Conservation (phyloP, 139 green algal species). For the Chlamydomonas applanata region DNA sequence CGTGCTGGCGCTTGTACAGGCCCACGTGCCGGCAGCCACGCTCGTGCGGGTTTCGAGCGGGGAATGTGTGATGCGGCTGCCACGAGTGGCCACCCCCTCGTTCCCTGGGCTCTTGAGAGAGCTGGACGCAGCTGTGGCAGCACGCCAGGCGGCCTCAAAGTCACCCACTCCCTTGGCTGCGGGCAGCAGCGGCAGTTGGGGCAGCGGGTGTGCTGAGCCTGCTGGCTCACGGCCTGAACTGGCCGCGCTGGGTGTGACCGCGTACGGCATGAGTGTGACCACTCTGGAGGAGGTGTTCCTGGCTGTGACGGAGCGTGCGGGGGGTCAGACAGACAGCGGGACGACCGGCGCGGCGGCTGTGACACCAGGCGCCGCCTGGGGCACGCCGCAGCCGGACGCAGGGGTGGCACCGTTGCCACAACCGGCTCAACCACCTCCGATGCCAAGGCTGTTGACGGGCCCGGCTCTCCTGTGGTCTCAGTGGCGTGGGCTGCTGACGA, state of each 20-base stretch:
- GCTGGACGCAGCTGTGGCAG: constrained; percentile 16
- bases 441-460: constrained; percentile 7
- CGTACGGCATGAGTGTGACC: constrained; percentile 69
- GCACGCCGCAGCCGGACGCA: background rate
- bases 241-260: constrained; percentile 31
- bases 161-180: background rate
- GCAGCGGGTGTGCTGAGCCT: too few relatives aligned
- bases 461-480: constrained; percentile 52
- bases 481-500: constrained; percentile 60
- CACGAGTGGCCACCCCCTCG: constrained; percentile 14
- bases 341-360: background rate
- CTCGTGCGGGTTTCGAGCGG: background rate
- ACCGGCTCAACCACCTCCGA: background rate
- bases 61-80: constrained; percentile 6
- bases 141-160: background rate
- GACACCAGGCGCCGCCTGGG: background rate
- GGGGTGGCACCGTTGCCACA: background rate
- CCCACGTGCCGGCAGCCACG: background rate
- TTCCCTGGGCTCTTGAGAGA: constrained; percentile 43
- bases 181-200: background rate
- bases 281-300: constrained; percentile 67
- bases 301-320: background rate
- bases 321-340: background rate
- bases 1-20: background rate
- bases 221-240: constrained; percentile 5